Evolutionary conservation across 2,329 filamentous ascomycete genomes (phyloP), one percentile per base, ranked within the genome.

Genomic region (Leptographium procerum): DNA sequence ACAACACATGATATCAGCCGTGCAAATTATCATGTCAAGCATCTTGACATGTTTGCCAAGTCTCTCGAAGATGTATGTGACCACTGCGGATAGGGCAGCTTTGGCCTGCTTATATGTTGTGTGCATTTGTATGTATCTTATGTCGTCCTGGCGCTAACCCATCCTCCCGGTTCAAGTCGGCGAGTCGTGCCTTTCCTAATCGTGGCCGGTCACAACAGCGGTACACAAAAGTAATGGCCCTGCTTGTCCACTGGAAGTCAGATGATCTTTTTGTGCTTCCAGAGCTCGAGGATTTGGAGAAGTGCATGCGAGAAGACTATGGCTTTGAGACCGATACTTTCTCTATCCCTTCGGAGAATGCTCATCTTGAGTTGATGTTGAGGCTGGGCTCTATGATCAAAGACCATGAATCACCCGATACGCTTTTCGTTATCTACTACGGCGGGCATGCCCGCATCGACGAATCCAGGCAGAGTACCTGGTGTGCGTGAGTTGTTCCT

Each of bases 361-460:
- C 81, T 11, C 81, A 83, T 61, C 70, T 83, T 19, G 79, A 82
- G 64, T 68, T 83, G 58, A 83, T 82, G 77, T 71, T 82, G 69
- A 75, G 77, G 59, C 71, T 83, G 33, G 79, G 77, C 4, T 75
- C 78, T 61, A 71, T 83, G 66, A 79, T 83, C 65, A 82, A 83
- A 64, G 75, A 79, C 52, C 72, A 81, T 57, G 81, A 61, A 29
- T 75, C 76, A 3, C 72, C 73, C 50, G 77, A 82, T 52, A 83
- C 80, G 0, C 69, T 84, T 1, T 81, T 83, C 62, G 66, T 83
- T 10, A 69, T 83, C 19, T 84, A 83, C 65, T 83, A 84, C 58
- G 81, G 79, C 13, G 81, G 81, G 0, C 81, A 84, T 66, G 80
- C 80, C 3, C 75, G 76, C 61, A 83, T 83, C 60, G 80, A 83